Base-by-base conservation (phyloP, 108 stramenopile genomes). In the Aurantiochytrium sp. region DNA sequence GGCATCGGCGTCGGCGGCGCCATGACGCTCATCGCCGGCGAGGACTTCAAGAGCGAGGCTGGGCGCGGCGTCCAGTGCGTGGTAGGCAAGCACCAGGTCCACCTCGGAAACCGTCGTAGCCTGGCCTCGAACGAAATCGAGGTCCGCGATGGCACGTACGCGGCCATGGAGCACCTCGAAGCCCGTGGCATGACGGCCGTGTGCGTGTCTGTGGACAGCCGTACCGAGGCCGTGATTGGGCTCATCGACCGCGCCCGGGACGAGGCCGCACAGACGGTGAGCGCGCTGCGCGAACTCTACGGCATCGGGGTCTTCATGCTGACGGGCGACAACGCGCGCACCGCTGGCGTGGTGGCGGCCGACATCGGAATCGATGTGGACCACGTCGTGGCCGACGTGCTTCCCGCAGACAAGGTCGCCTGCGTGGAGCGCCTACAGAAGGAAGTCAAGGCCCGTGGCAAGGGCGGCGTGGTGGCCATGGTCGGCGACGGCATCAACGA, bases 401-500 rank as follows among this genome's bases (percentile, higher is more conserved):
- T 98, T 19, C 98, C 98, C 1, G 92, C 90, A 4, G 93, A 90
- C 30, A 99, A 99, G 88, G 91, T 95, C 10, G 91, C 92, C 12
- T 91, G 89, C 50, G 92, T 98, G 17, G 90, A 92, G 85, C 68
- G 65, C 12, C 92, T 98, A 0, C 96, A 96, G 87, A 0, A 48
- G 6, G 22, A 27, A 15, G 59, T 19, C 10, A 8, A 10, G 8
- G 34, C 8, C 8, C 8, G 34, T 65, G 59, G 59, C 27, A 37
- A 55, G 8, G 73, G 93, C 55, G 95, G 92, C 37, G 85, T 87
- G 48, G 96, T 98, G 22, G 96, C 95, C 10, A 94, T 98, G 90
- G 96, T 99, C 1, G 99, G 98, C 37, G 99, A 99, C 87, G 99
- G 99, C 4, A 95, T 99, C 73, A 99, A 99, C 88, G 99, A 99